Conservation (phyloP, 2,329 filamentous ascomycete species). For the Fusarium succisae region DNA sequence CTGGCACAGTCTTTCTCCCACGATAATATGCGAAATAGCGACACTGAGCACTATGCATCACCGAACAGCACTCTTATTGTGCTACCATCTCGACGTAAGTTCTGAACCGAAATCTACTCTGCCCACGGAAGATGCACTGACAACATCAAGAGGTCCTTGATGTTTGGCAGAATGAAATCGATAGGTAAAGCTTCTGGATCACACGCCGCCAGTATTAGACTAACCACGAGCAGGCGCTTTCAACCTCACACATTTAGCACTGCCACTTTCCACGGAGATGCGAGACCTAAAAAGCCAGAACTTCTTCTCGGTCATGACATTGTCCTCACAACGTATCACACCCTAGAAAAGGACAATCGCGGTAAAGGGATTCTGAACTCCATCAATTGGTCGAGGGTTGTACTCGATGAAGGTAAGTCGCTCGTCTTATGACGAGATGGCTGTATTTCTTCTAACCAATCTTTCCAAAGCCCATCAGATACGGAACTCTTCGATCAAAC, state of each 20-base stretch:
- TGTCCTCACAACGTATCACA: neutral
- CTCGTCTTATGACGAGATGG: rapidly evolving
- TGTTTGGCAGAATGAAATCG: conserved; percentile 1
- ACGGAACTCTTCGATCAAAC: neutral
- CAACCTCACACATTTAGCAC: neutral
- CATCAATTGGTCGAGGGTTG: neutral
- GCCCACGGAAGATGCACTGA: neutral
- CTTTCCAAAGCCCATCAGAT: neutral
- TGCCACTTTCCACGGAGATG: neutral
- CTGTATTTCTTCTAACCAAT: rapidly evolving
- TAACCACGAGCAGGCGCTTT: neutral
- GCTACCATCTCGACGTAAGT: neutral
- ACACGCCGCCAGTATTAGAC: rapidly evolving
- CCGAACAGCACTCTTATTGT: rapidly evolving
- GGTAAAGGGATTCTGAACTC: rapidly evolving
- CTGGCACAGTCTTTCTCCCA: rapidly evolving
- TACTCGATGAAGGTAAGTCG: neutral
- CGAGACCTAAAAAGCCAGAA: rapidly evolving
- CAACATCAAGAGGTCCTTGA: neutral
- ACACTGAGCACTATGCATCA: rapidly evolving
- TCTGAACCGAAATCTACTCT: neutral
- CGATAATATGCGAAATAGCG: too few species aligned
- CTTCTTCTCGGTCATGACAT: neutral
- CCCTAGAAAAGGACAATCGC: neutral
- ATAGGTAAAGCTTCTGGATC: rapidly evolving